Evolutionary conservation across 768 basidiomycete species (phyloP), one percentile per base, ranked within the genome.

Genomic region (Boletus tomentosulus): DNA sequence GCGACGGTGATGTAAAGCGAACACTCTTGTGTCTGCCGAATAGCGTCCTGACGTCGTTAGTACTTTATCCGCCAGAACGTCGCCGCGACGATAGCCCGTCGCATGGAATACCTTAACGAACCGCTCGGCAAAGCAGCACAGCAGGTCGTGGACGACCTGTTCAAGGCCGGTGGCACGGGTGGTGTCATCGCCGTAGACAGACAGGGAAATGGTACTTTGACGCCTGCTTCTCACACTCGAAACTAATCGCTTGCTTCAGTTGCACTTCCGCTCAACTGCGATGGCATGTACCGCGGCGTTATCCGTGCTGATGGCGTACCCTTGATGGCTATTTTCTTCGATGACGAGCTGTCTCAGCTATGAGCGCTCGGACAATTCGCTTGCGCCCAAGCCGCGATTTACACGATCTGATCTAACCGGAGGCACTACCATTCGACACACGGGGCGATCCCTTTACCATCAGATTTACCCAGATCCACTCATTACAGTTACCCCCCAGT

Each of bases 211-310:
- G 82, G 88, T 87, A 41, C 13, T 6, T 30, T 5, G 7, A 4
- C 28, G 8, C 10, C 31, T 11, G 25, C 77, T 63, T 1, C 12
- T 19, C 35, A 10, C 10, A 44, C 16, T 42, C 30, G 51, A 47
- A 44, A 43, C 31, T 58, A 28, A 54, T 19, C 4, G 10, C 43
- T 34, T 37, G 30, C 28, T 37, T 38, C 57, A 89, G 89, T 91
- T 42, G 74, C 86, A 1, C 80, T 87, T 73, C 81, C 87, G 6
- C 65, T 92, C 57, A 92, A 91, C 65, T 87, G 83, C 61, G 73
- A 78, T 19, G 87, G 90, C 8, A 92, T 92, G 90, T 92, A 90
- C 64, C 79, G 90, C 28, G 90, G 90, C 6, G 75, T 90, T 15
- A 82, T 91, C 33, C 73, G 77, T 42, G 73, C 76, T 57, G 87